Percentiles rank a stretch among this genome's conserved stretches.
Evolutionary conservation across 176 grass and related monocot genomes (phyloP).

Genomic region (Chrysopogon serrulatus): DNA sequence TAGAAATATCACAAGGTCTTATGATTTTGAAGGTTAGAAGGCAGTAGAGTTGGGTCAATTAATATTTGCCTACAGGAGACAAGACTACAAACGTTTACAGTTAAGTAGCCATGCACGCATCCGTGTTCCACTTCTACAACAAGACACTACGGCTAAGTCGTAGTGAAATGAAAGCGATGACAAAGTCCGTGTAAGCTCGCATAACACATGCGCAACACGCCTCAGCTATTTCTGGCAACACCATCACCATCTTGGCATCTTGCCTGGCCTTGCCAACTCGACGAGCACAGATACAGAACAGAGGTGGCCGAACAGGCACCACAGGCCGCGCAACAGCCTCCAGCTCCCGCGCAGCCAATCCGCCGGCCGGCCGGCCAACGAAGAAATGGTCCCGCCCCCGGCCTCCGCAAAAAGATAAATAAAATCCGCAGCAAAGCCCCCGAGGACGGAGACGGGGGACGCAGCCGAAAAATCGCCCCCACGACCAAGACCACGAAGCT

Average conservation of each 20-base stretch:
- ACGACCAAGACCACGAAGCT: background rate
- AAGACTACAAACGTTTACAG: background rate
- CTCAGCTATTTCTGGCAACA: background rate
- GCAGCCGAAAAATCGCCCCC: constrained; percentile 9
- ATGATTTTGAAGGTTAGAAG: too few relatives aligned
- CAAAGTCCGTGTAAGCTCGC: background rate
- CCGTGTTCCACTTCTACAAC: background rate
- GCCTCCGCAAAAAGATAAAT: background rate
- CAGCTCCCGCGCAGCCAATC: constrained; percentile 16
- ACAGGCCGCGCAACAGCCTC: background rate
- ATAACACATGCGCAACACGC: background rate
- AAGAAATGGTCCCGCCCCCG: constrained; percentile 10
- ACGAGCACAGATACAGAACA: too few relatives aligned
- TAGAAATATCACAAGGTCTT: too few relatives aligned
- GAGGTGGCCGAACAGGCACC: background rate
- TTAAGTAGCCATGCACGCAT: background rate
- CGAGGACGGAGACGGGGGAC: background rate
- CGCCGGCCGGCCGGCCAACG: background rate
- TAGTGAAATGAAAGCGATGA: background rate
- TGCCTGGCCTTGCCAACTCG: background rate
- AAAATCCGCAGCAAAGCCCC: background rate
- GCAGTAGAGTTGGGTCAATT: too few relatives aligned
- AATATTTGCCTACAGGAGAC: too few relatives aligned
- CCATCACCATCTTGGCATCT: background rate
- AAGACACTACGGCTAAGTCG: too few relatives aligned